phyloP scores from a whole-genome alignment of 768 basidiomycete genomes.

The Termitomyces sp. region DNA sequence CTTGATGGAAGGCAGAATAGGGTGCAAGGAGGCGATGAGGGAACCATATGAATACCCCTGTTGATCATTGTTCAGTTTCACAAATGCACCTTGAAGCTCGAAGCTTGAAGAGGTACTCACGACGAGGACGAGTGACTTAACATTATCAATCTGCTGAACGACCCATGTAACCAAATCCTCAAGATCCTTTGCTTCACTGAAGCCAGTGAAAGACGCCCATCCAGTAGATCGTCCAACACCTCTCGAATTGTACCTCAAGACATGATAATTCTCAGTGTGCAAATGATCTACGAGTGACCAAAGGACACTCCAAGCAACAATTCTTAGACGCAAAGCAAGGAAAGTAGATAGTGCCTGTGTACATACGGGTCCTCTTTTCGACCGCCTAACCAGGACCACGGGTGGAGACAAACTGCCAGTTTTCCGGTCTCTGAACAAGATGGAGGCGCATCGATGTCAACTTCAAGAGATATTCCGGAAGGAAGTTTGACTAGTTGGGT shows the following conservation, averaged over 20 bases:
- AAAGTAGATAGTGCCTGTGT: neutral
- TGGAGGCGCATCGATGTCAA: constrained; percentile 27
- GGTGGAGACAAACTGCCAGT: constrained; percentile 71
- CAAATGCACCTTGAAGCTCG: neutral
- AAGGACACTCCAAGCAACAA: constrained; percentile 35
- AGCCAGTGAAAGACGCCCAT: constrained; percentile 68
- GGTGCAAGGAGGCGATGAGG: constrained; percentile 63
- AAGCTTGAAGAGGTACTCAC: constrained; percentile 34
- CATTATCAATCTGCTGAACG: constrained; percentile 32
- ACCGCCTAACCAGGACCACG: constrained; percentile 85
- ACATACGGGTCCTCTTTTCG: constrained; percentile 73
- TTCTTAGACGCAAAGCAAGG: neutral
- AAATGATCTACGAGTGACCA: constrained; percentile 35
- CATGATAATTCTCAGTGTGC: constrained; percentile 42
- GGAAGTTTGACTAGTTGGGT: constrained; percentile 15
- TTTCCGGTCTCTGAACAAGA: constrained; percentile 21
- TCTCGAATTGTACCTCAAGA: constrained; percentile 72
- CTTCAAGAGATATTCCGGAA: constrained; percentile 31
- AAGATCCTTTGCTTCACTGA: constrained; percentile 66
- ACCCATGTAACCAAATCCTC: constrained; percentile 57
- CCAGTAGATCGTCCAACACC: constrained; percentile 74
- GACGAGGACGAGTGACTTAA: constrained; percentile 51
- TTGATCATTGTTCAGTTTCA: constrained; percentile 4
- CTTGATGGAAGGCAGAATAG: constrained; percentile 43
- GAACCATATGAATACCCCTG: constrained; percentile 85